These are phyloP conservation scores for Daedalea quercina DNA, from an alignment of 768 basidiomycete genomes.

Conservation along the genomic window DNA sequence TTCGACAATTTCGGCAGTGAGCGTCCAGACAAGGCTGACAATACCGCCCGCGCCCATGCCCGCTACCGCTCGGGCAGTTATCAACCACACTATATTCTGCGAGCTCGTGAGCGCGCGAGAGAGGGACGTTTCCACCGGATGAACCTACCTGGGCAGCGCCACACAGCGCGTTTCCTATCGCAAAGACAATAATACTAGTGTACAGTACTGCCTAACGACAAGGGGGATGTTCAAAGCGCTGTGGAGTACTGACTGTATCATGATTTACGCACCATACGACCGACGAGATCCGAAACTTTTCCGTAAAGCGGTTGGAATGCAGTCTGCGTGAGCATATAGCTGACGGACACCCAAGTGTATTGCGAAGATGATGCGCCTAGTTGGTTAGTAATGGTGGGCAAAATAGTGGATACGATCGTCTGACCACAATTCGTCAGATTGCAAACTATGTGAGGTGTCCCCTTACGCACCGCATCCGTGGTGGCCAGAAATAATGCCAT, in stretches of 20 bases:
- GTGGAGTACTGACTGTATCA: not conserved
- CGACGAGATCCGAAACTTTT: constrained; percentile 70
- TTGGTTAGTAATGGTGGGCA: constrained; percentile 74
- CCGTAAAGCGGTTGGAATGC: constrained; percentile 82
- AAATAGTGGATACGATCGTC: constrained; percentile 75
- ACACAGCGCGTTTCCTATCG: constrained; percentile 74
- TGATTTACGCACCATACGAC: constrained; percentile 55
- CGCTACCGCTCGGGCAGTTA: constrained; percentile 56
- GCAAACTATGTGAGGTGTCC: not conserved
- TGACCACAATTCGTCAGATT: constrained; percentile 12
- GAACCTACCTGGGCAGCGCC: constrained; percentile 60
- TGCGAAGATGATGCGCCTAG: constrained; percentile 61
- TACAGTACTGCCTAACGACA: constrained; percentile 55
- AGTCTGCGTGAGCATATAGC: constrained; percentile 83
- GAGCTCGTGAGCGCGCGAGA: not conserved
- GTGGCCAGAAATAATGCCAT: constrained; percentile 80
- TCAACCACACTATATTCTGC: constrained; percentile 48
- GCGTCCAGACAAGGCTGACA: constrained; percentile 79
- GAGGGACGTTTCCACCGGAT: not conserved
- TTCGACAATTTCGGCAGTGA: constrained; percentile 80
- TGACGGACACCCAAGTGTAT: constrained; percentile 83
- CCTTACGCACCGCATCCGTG: constrained; percentile 64
- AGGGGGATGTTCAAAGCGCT: not conserved
- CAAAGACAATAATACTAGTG: constrained; percentile 67
- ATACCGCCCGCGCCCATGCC: constrained; percentile 87